phyloP scores from a whole-genome alignment of 306 rosid species.

The Rosa persica region DNA sequence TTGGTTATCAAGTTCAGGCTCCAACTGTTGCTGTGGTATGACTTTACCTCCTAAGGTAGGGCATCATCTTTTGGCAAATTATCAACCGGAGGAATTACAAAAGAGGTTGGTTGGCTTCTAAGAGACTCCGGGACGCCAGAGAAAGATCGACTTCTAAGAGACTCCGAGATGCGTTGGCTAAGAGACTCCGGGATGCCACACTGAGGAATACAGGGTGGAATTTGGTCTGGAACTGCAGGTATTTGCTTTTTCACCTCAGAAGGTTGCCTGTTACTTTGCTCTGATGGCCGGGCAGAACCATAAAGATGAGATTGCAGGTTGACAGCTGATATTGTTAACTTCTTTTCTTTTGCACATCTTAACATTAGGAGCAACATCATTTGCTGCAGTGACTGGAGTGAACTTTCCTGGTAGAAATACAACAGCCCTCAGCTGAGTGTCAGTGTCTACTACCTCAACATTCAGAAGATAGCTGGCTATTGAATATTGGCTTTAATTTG shows the following conservation, averaged over 20 bases:
- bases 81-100: slow-evolving; percentile 14
- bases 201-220: slow-evolving; percentile 1
- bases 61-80: slow-evolving; percentile 20
- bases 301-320: slow-evolving; percentile 28
- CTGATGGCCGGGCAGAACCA: slow-evolving; percentile 27
- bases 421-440: slow-evolving; percentile 50
- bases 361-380: slow-evolving; percentile 56
- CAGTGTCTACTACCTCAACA: slow-evolving; percentile 39
- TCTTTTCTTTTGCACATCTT: slow-evolving; percentile 50
- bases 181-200: background rate
- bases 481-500: no score
- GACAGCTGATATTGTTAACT: slow-evolving; percentile 36
- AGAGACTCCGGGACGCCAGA: slow-evolving; percentile 3
- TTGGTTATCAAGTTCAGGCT: slow-evolving; percentile 24
- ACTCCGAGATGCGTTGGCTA: background rate
- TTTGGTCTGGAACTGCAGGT: slow-evolving; percentile 15
- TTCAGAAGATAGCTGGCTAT: slow-evolving; percentile 60
- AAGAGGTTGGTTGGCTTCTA: background rate
- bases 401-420: slow-evolving; percentile 47
- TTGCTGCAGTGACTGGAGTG: slow-evolving; percentile 48
- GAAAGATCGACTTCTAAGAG: background rate
- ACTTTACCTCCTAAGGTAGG: slow-evolving; percentile 27
- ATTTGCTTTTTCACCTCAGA: slow-evolving; percentile 22
- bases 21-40: slow-evolving; percentile 23
- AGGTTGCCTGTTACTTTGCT: slow-evolving; percentile 37